These are phyloP conservation scores for Penicillium sp. DNA, from an alignment of 2,329 filamentous ascomycete genomes.

Conservation along the genomic window DNA sequence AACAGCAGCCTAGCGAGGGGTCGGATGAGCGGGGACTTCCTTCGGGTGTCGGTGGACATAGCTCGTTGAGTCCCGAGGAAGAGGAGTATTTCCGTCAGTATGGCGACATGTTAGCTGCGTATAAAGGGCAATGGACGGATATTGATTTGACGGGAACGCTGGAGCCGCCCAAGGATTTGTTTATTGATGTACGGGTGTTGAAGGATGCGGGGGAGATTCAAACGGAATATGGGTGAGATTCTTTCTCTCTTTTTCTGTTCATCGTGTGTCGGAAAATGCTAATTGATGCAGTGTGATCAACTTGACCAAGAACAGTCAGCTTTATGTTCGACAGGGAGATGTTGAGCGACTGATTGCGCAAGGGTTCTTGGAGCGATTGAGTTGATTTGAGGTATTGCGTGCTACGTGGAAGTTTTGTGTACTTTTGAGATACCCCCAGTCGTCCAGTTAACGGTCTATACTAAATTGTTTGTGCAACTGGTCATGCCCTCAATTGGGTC, in stretches of 20 bases:
- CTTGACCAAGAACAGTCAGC: slow-evolving; percentile 96
- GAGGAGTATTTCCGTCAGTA: slow-evolving; percentile 95
- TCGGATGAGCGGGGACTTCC: slow-evolving; percentile 28
- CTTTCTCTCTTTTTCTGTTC: background rate
- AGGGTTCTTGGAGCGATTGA: slow-evolving; percentile 88
- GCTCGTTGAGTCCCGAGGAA: slow-evolving; percentile 89
- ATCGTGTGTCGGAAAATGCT: slow-evolving; percentile 14
- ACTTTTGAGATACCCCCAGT: slow-evolving; percentile 17
- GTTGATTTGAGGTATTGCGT: slow-evolving; percentile 51
- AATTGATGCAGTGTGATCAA: slow-evolving; percentile 72
- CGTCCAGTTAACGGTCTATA: background rate
- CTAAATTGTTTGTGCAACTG: background rate
- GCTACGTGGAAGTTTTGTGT: slow-evolving; percentile 6
- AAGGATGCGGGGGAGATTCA: slow-evolving; percentile 98
- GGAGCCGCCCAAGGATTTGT: slow-evolving; percentile 90
- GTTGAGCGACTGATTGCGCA: slow-evolving; percentile 92
- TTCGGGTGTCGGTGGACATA: slow-evolving; percentile 44
- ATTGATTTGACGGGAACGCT: slow-evolving; percentile 92
- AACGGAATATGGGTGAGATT: slow-evolving; percentile 88
- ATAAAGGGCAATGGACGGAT: slow-evolving; percentile 98
- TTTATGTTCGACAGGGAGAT: slow-evolving; percentile 93
- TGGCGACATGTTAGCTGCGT: slow-evolving; percentile 86
- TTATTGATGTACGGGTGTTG: slow-evolving; percentile 92
- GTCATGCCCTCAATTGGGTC: background rate
- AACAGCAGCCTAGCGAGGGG: slow-evolving; percentile 55